Base-by-base conservation (phyloP, 73 alveolate genomes). In the Paramecium primaurelia region DNA sequence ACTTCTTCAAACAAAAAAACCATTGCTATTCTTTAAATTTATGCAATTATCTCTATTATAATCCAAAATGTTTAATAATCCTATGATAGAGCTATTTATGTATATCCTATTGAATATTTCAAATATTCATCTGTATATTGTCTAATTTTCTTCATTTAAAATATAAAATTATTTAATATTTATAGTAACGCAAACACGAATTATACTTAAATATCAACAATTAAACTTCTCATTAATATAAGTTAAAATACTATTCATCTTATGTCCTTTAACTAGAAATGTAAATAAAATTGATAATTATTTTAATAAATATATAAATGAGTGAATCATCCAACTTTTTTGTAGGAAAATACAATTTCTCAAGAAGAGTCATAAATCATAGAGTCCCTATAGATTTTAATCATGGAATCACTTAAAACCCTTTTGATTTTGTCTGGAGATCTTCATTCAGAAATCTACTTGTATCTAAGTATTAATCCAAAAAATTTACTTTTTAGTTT, bases 341-440 rank as follows among this genome's bases (percentile, higher is more conserved):
- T 26, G 92, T 89, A 32, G 94, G 88, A 71, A 89, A 45, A 32
- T 89, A 89, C 71, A 89, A 89, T 73, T 89, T 71, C 58, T 89
- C 94, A 20, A 89, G 94, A 89, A 89, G 94, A 89, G 91, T 89
- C 4, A 51, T 89, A 40, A 68, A 89, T 54, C 94, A 89, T 20
- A 89, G 94, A 89, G 60, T 71, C 3, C 90, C 92, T 8, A 58
- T 59, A 20, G 94, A 89, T 51, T 89, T 71, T 20, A 89, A 89
- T 45, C 84, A 71, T 64, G 86, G 80, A 22, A 89, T 71, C 26
- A 71, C 47, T 20, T 16, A 54, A 28, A 71, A 28, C 94, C 91
- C 58, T 18, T 89, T 47, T 60, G 77, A 42, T 30, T 64, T 34
- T n/a, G 49, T 40, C 10, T 89, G 77, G 91, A 80, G 91, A 49